Conservation (phyloP, 768 basidiomycete species). For the Psilocybe cyanescens region DNA sequence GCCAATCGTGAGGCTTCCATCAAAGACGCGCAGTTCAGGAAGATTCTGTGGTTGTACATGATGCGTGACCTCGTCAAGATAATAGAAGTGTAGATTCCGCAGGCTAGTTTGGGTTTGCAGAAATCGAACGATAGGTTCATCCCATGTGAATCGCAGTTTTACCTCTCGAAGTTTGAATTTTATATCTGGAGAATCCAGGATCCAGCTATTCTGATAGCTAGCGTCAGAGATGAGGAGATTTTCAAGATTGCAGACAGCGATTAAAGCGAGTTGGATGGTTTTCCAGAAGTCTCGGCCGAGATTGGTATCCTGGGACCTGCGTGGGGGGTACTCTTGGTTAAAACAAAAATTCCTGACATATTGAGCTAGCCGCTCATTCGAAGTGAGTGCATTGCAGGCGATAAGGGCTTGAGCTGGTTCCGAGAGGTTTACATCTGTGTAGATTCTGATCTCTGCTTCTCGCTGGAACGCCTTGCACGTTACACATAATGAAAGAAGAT, state of each 20-base stretch:
- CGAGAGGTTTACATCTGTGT: slow-evolving; percentile 43
- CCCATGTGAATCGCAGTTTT: slow-evolving; percentile 54
- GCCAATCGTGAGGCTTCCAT: slow-evolving; percentile 47
- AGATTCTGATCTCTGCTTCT: slow-evolving; percentile 51
- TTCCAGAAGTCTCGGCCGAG: slow-evolving; percentile 46
- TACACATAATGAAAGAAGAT: slow-evolving; percentile 47
- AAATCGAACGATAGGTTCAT: slow-evolving; percentile 48
- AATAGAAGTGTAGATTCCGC: slow-evolving; percentile 37
- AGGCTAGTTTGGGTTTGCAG: slow-evolving; percentile 50
- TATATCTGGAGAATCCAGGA: slow-evolving; percentile 42
- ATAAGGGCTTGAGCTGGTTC: slow-evolving; percentile 37
- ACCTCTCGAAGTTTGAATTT: slow-evolving; percentile 54
- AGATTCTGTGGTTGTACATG: slow-evolving; percentile 26
- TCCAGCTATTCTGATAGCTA: slow-evolving; percentile 43
- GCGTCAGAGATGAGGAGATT: slow-evolving; percentile 45
- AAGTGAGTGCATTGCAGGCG: slow-evolving; percentile 40
- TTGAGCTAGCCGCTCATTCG: slow-evolving; percentile 38
- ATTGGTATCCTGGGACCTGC: neutral
- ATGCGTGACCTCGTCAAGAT: slow-evolving; percentile 18
- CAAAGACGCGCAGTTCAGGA: slow-evolving; percentile 45
- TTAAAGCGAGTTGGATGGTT: slow-evolving; percentile 44
- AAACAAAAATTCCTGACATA: slow-evolving; percentile 49
- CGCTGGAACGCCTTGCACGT: slow-evolving; percentile 51
- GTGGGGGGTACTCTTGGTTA: slow-evolving; percentile 28
- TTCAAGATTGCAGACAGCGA: slow-evolving; percentile 47